phyloP scores from a whole-genome alignment of 768 basidiomycete genomes.

The Lactifluus echinatus region DNA sequence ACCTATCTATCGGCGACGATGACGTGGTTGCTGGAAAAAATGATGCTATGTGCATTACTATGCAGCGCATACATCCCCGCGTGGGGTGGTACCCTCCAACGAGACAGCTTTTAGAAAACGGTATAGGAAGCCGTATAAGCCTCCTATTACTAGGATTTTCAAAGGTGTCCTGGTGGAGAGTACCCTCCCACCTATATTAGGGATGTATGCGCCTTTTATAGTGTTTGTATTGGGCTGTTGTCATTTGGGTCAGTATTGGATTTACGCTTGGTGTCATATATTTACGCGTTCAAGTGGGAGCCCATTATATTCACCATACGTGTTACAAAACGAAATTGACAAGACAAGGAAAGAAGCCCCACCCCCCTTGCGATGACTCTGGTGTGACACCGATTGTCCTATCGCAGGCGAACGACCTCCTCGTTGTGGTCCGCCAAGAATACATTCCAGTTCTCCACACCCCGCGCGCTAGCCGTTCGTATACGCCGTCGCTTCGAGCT shows the following conservation, averaged over 20 bases:
- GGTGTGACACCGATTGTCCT: not conserved
- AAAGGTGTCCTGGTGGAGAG: not conserved
- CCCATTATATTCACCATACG: not conserved
- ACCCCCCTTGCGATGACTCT: not conserved
- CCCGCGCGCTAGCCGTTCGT: slow-evolving; percentile 13
- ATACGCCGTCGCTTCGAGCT: slow-evolving; percentile 11
- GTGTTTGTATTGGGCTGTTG: not conserved
- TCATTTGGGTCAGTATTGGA: not conserved
- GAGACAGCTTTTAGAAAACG: not conserved
- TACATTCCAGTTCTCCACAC: slow-evolving; percentile 6
- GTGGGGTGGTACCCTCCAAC: not conserved
- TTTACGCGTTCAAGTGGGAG: not conserved
- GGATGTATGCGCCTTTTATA: not conserved
- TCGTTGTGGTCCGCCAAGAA: too few relatives aligned
- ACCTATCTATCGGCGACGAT: too few relatives aligned
- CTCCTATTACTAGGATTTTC: not conserved
- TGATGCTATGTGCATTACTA: too few relatives aligned
- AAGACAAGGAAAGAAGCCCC: not conserved
- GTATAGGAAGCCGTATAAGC: not conserved
- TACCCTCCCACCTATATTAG: not conserved
- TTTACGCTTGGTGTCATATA: not conserved
- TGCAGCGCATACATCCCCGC: not conserved
- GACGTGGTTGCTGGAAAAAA: too few relatives aligned
- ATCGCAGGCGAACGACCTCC: not conserved
- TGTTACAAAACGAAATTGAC: slow-evolving; percentile 8